A percentile compares a stretch with the other conserved stretches of the same genome.
Evolutionary conservation across 2,329 filamentous ascomycete genomes (phyloP).

Genomic region (Zymoseptoria tritici): DNA sequence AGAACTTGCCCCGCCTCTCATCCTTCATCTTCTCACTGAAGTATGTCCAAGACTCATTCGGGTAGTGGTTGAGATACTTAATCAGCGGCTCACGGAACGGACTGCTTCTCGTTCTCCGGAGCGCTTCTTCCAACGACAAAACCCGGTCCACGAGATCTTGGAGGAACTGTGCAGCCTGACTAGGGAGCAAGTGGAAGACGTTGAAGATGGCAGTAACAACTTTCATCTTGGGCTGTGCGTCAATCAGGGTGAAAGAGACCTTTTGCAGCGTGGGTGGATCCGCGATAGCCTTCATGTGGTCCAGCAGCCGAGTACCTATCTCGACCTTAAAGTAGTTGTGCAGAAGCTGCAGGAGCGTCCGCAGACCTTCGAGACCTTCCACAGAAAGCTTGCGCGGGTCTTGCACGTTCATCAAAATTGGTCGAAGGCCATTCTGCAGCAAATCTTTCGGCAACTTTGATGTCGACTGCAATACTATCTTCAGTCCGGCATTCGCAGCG

Average conservation of each 20-base stretch:
- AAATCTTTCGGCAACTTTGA: slow-evolving; percentile 92
- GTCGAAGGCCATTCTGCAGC: slow-evolving; percentile 84
- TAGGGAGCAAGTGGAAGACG: slow-evolving; percentile 91
- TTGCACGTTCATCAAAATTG: slow-evolving; percentile 92
- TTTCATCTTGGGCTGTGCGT: slow-evolving; percentile 88
- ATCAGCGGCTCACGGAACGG: slow-evolving; percentile 87
- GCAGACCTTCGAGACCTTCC: slow-evolving; percentile 83
- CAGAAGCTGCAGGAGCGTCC: slow-evolving; percentile 77
- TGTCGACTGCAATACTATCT: slow-evolving; percentile 77
- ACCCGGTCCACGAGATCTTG: slow-evolving; percentile 82
- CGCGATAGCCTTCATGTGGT: slow-evolving; percentile 87
- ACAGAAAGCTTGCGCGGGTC: slow-evolving; percentile 86
- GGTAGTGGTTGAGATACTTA: slow-evolving; percentile 88
- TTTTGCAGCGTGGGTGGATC: slow-evolving; percentile 74
- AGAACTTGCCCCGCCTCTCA: slow-evolving; percentile 79
- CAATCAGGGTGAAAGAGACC: slow-evolving; percentile 88
- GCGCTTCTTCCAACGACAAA: slow-evolving; percentile 75
- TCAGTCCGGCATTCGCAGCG: slow-evolving; percentile 83
- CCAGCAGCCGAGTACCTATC: slow-evolving; percentile 84
- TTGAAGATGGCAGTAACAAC: slow-evolving; percentile 92
- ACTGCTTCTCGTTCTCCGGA: slow-evolving; percentile 81
- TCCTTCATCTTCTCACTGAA: slow-evolving; percentile 75
- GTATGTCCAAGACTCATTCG: slow-evolving; percentile 76
- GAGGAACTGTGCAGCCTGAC: slow-evolving; percentile 84
- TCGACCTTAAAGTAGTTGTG: slow-evolving; percentile 99